Base-by-base conservation (phyloP, 345 rosid genomes). In the Streptanthus diversifolius region DNA sequence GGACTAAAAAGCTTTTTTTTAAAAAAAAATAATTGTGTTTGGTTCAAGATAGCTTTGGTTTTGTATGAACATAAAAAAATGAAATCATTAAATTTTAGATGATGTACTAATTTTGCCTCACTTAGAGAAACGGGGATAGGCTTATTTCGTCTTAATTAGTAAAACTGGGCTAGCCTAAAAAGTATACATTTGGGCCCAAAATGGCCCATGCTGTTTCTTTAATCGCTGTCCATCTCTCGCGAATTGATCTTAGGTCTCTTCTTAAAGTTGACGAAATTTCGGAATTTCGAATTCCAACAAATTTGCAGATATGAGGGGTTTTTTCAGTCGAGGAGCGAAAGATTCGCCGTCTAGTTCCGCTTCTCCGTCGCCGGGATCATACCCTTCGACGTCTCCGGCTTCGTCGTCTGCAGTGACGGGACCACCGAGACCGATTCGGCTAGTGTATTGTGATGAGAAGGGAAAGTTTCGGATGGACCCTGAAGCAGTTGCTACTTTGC, bases 401-500 rank as follows among this genome's bases (percentile, higher is more conserved):
- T 70, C 86, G 35, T 71, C 81, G 3, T 58, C 90, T 69, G 72
- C 88, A 3, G 88, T 81, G 39, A 95, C 99, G 17, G 97, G 99
- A 1, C 99, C 96, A 12, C 90, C 96, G n/a, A 84, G 98, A 63
- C 99, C 99, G 24, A 82, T 95, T 66, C 86, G 97, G 8, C 77
- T 95, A 13, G 85, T 95, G 56, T 95, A 92, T 53, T 87, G 88
- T 73, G 99, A 95, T 62, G 98, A 92, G 79, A 90, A 85, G 70
- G 98, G 99, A 8, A 92, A 87, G 87, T 95, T 95, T 60, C 86
- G 90, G 64, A 95, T 92, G 99, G 99, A 95, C 85, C 96, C 98
- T 24, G 99, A 95, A 80, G 99, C 99, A 3, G 97, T 90, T 18
- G 98, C 97, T 6, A 81, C 89, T 27, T 78, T 95, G 67, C 98